These are phyloP conservation scores for Pholiota adiposa DNA, from an alignment of 1,284 basidiomycete species.

Conservation along the genomic window DNA sequence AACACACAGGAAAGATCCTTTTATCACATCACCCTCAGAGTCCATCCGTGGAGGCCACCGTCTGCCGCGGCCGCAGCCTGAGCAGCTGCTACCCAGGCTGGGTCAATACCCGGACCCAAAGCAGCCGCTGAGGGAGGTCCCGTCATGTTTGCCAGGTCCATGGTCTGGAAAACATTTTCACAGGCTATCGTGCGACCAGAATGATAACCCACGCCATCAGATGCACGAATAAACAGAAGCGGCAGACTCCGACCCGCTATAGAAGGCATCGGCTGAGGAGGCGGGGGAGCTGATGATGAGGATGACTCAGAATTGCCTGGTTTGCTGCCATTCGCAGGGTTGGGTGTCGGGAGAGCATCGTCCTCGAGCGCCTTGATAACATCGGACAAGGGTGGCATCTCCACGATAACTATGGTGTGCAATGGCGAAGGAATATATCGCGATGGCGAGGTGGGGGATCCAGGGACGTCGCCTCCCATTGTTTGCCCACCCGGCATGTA, in stretches of 20 bases:
- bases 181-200: constrained; percentile 83
- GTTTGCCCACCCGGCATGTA: constrained; percentile 42
- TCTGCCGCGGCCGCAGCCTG: constrained; percentile 65
- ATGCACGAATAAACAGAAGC: constrained; percentile 74
- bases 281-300: constrained; percentile 32
- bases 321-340: constrained; percentile 39
- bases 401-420: constrained; percentile 79
- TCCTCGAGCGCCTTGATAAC: constrained; percentile 77
- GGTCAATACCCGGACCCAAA: constrained; percentile 48
- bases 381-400: constrained; percentile 72
- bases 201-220: constrained; percentile 82
- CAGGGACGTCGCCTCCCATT: constrained; percentile 25
- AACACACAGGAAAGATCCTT: constrained; percentile 27
- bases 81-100: constrained; percentile 69
- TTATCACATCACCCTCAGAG: constrained; percentile 70
- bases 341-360: constrained; percentile 53
- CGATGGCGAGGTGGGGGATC: constrained; percentile 30
- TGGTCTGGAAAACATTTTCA: constrained; percentile 76
- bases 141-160: constrained; percentile 54
- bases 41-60: constrained; percentile 68
- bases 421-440: constrained; percentile 57
- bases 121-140: too few species aligned
- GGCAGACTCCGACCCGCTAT: constrained; percentile 69
- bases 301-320: constrained; percentile 28
- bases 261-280: constrained; percentile 49